phyloP scores from a whole-genome alignment of 2,329 filamentous ascomycete species.

The Pseudocercospora ulei region DNA sequence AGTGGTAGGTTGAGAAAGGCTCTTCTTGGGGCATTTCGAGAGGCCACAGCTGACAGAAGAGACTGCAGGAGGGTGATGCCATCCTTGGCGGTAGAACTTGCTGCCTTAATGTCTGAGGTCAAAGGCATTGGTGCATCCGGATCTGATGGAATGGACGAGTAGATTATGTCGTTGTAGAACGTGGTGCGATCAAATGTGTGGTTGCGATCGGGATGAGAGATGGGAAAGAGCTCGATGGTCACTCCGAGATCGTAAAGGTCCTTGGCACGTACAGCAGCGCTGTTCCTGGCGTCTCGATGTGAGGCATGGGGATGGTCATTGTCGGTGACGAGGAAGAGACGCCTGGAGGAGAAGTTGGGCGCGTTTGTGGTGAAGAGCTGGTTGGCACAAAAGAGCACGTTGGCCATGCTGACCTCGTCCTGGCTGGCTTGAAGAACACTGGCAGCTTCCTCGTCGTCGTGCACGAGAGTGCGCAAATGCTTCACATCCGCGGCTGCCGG shows the following conservation, averaged over 20 bases:
- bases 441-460: constrained; percentile 64
- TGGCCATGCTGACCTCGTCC: constrained; percentile 69
- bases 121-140: constrained; percentile 56
- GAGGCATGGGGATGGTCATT: constrained; percentile 73
- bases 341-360: constrained; percentile 81
- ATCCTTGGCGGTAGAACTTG: constrained; percentile 56
- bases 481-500: constrained; percentile 83
- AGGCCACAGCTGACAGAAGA: constrained; percentile 78
- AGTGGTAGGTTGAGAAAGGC: constrained; percentile 80
- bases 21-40: constrained; percentile 75
- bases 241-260: constrained; percentile 92
- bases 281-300: constrained; percentile 62
- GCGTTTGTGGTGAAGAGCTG: constrained; percentile 93
- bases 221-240: constrained; percentile 84
- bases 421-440: constrained; percentile 59
- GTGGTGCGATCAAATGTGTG: constrained; percentile 68
- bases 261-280: constrained; percentile 77
- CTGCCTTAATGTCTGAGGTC: constrained; percentile 44
- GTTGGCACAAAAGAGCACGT: constrained; percentile 87
- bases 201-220: constrained; percentile 52
- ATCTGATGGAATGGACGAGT: constrained; percentile 59
- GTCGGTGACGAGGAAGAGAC: constrained; percentile 93
- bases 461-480: constrained; percentile 61
- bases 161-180: constrained; percentile 95
- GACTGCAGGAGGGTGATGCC: constrained; percentile 70